phyloP scores from a whole-genome alignment of 331 rosid genomes.

The Malus hybrid region DNA sequence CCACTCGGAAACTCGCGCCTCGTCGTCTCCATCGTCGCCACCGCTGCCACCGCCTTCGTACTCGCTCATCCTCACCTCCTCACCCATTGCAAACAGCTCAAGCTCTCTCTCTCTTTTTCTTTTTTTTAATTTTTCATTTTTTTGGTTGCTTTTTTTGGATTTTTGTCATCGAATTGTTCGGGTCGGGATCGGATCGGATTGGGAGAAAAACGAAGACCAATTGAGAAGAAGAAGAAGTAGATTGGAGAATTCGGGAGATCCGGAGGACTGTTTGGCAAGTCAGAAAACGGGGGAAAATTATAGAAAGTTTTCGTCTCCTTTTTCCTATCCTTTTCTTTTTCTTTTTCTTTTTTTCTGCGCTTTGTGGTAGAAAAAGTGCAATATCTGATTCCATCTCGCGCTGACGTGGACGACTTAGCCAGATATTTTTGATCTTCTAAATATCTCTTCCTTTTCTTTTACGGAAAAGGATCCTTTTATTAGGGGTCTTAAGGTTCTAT shows the following conservation, averaged over 20 bases:
- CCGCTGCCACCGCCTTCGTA: conserved; percentile 22
- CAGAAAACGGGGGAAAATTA: conserved; percentile 10
- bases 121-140: background rate
- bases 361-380: conserved; percentile 44
- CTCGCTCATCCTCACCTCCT: conserved; percentile 60
- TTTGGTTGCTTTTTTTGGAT: background rate
- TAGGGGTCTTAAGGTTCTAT: no score
- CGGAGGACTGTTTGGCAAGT: conserved; percentile 27
- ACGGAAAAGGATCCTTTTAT: no score
- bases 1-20: conserved; percentile 59
- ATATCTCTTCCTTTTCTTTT: conserved; percentile 24
- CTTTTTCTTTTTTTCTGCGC: background rate
- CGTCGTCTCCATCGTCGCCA: conserved; percentile 21
- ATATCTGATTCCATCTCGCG: conserved; percentile 44
- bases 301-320: background rate
- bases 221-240: background rate
- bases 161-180: background rate
- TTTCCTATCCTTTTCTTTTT: background rate
- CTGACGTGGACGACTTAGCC: conserved; percentile 56
- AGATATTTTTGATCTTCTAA: conserved; percentile 53
- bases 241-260: conserved; percentile 35
- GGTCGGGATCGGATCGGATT: conserved; percentile 21
- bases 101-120: background rate
- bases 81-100: conserved; percentile 46
- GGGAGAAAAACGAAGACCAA: background rate